phyloP scores from a whole-genome alignment of 805 yeast genomes.

The Wickerhamomyces sydowiorum region DNA sequence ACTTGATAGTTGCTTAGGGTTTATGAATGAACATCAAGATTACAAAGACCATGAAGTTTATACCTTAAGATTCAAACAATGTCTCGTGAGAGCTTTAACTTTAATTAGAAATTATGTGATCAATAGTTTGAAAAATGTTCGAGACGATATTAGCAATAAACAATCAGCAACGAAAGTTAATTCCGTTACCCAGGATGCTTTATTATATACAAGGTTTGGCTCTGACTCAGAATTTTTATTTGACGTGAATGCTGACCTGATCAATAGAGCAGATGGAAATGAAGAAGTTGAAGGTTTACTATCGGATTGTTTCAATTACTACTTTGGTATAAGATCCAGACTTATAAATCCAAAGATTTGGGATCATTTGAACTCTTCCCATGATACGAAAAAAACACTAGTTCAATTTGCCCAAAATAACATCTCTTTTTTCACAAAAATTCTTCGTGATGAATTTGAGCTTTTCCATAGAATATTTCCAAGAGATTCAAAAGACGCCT shows the following conservation, averaged over 20 bases:
- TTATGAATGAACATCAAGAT: slow-evolving; percentile 47
- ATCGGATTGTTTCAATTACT: slow-evolving; percentile 58
- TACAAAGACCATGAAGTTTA: slow-evolving; percentile 69
- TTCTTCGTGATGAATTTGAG: slow-evolving; percentile 55
- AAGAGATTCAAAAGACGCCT: slow-evolving; percentile 27
- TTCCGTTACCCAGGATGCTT: slow-evolving; percentile 51
- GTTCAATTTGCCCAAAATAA: slow-evolving; percentile 59
- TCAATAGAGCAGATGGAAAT: slow-evolving; percentile 31
- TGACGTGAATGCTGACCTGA: slow-evolving; percentile 30
- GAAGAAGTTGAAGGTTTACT: slow-evolving; percentile 61
- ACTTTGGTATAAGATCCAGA: slow-evolving; percentile 50
- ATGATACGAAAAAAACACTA: slow-evolving; percentile 26
- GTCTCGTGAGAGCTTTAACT: slow-evolving; percentile 75
- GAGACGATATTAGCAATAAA: slow-evolving; percentile 25
- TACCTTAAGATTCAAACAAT: slow-evolving; percentile 69
- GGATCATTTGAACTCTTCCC: slow-evolving; percentile 29
- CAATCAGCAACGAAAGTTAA: slow-evolving; percentile 19
- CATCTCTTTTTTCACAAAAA: slow-evolving; percentile 51
- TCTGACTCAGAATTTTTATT: slow-evolving; percentile 34
- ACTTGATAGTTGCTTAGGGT: slow-evolving; percentile 63
- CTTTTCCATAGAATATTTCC: slow-evolving; percentile 53
- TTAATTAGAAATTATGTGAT: slow-evolving; percentile 64
- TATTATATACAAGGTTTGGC: slow-evolving; percentile 61
- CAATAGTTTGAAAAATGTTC: slow-evolving; percentile 29
- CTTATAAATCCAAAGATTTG: slow-evolving; percentile 40